phyloP scores from a whole-genome alignment of 2,329 filamentous ascomycete genomes.

The Hypoxylon sp. region DNA sequence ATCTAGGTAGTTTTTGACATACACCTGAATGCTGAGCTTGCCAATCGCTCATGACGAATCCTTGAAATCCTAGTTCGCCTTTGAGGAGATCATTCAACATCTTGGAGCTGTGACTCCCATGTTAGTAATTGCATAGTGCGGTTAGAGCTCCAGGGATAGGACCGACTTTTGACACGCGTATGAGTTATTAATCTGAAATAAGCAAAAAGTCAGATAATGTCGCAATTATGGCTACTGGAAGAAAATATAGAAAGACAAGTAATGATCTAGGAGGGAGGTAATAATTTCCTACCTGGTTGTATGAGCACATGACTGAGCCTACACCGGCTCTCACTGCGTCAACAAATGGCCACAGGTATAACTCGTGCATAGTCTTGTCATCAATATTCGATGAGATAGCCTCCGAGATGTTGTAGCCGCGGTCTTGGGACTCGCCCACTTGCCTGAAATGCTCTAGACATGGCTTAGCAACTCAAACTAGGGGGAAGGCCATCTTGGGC shows the following conservation, averaged over 20 bases:
- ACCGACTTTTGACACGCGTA: constrained; percentile 78
- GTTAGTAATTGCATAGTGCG: constrained; percentile 11
- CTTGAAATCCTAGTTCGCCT: constrained; percentile 83
- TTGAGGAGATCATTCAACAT: constrained; percentile 82
- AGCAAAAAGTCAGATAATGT: no score
- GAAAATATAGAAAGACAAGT: no score
- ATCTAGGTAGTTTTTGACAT: no score
- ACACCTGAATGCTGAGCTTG: constrained; percentile 79
- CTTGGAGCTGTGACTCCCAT: constrained; percentile 62
- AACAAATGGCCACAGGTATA: constrained; percentile 84
- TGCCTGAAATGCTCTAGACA: constrained; percentile 77
- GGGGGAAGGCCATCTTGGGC: background rate
- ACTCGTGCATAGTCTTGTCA: constrained; percentile 80
- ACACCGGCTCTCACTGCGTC: constrained; percentile 78
- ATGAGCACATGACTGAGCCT: constrained; percentile 74
- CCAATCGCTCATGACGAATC: constrained; percentile 87
- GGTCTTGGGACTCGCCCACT: constrained; percentile 65
- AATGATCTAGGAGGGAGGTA: no score
- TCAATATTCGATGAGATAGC: constrained; percentile 72
- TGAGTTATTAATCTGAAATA: no score
- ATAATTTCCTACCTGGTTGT: constrained; percentile 81
- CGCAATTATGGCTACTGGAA: no score
- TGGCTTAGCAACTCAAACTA: constrained; percentile 34
- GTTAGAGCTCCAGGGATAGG: background rate
- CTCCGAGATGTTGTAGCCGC: constrained; percentile 74